Percentiles rank a stretch among this genome's conserved stretches.
These are phyloP conservation scores for Pulveroboletus ravenelii DNA, from an alignment of 768 basidiomycete species.

Conservation along the genomic window DNA sequence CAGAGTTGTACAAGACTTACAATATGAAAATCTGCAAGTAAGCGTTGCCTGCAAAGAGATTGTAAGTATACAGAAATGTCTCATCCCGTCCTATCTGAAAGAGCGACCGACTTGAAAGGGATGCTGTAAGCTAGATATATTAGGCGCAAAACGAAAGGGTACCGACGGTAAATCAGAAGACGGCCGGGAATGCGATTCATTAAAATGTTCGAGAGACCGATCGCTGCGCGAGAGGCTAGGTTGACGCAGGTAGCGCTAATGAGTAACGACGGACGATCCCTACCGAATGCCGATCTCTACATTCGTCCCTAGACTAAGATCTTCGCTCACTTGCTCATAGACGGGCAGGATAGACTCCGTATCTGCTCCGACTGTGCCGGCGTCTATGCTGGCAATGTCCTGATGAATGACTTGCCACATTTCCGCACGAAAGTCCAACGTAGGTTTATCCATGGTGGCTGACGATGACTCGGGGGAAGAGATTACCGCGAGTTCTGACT, in stretches of 20 bases:
- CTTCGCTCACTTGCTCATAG: constrained; percentile 14
- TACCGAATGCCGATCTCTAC: constrained; percentile 1
- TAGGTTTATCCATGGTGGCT: constrained; percentile 14
- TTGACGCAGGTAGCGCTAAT: neutral
- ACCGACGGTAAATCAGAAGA: constrained; percentile 9
- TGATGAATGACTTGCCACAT: constrained; percentile 24
- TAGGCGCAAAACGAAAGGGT: neutral
- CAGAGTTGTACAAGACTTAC: constrained; percentile 31
- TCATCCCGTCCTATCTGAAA: constrained; percentile 23
- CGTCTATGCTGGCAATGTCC: constrained; percentile 5
- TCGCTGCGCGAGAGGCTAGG: neutral
- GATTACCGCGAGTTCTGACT: too few species aligned
- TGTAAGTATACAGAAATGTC: constrained; percentile 42
- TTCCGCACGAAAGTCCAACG: constrained; percentile 5
- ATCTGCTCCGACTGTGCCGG: neutral
- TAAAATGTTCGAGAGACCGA: neutral
- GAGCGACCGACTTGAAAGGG: constrained; percentile 19
- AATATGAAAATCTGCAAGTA: constrained; percentile 48
- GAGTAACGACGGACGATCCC: neutral
- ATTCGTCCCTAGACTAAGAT: neutral
- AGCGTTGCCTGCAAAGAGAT: constrained; percentile 39
- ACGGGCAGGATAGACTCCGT: constrained; percentile 19
- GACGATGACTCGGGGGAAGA: too few species aligned
- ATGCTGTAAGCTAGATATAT: constrained; percentile 7
- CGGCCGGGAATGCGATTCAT: constrained; percentile 8